Evolutionary conservation across 2,329 filamentous ascomycete species (phyloP), one percentile per base, ranked within the genome.

Genomic region (Cladosporium halotolerans): DNA sequence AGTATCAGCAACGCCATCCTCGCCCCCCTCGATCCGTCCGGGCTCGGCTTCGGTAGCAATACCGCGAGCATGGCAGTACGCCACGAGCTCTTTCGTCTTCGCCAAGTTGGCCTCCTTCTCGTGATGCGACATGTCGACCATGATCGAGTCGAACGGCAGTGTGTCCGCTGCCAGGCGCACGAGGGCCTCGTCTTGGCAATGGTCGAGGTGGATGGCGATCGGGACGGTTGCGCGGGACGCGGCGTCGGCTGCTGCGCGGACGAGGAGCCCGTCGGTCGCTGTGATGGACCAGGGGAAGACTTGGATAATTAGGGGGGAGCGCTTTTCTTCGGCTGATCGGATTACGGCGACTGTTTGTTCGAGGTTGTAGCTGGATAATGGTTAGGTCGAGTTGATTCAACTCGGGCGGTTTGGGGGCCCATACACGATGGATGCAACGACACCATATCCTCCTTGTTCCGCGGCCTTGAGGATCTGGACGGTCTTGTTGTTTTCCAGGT

Each of bases 41-140:
- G 60, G 61, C 47, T 67, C 66, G 2, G 65, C 65, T 53, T 68
- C 66, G 11, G 62, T 63, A 8, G 62, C 58, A 16, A 67, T 66
- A 2, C 62, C 62, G 36, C 59, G 55, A 19, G 52, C 57, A 52
- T 66, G 63, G 54, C 64, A 67, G 50, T 61, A 62, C 10, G 53
- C 41, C 6, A 63, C 61, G 14, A 67, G 50, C 41, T 63, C 62
- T 36, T 59, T 61, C 6, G 64, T 67, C 52, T 58, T 56, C 13
- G 51, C 34, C 19, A 68, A 52, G 28, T 68, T 68, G 51, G 66
- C 65, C 28, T 56, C 59, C 44, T 63, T 62, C 44, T 67, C 64
- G 47, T 66, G 59, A 48, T 68, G 64, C 3, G 57, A 62, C 65
- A 67, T 68, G 52, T 68, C 66, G 1, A 67, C 60, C 65, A 68